phyloP scores from a whole-genome alignment of 176 grass and related monocot genomes.

The Aegilops umbellulata region DNA sequence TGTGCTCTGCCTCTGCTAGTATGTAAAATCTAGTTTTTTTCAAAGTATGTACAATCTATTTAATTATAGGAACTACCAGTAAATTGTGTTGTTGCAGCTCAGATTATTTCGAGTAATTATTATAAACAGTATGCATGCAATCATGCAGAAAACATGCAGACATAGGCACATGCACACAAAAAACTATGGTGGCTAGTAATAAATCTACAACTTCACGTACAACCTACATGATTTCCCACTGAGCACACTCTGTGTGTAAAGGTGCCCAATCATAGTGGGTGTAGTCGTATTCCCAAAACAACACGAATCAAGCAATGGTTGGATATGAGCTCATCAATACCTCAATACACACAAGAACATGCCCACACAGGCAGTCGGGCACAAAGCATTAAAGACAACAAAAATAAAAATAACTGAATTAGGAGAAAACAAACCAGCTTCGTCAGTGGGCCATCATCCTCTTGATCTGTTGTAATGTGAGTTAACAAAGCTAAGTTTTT shows the following conservation, averaged over 20 bases:
- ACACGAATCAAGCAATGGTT: neutral
- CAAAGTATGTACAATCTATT: neutral
- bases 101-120: neutral
- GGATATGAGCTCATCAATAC: too few species aligned
- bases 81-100: neutral
- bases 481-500: conserved; percentile 92
- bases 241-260: neutral
- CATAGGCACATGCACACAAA: neutral
- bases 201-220: neutral
- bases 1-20: neutral
- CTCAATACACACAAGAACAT: neutral
- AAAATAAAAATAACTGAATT: neutral
- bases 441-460: conserved; percentile 61
- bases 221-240: neutral
- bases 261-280: neutral
- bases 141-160: neutral
- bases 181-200: neutral
- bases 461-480: conserved; percentile 90
- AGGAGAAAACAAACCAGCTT: conserved; percentile 54
- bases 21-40: neutral
- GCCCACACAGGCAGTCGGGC: neutral
- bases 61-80: neutral
- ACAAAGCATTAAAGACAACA: neutral
- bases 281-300: neutral
- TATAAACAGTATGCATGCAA: neutral